phyloP scores from a whole-genome alignment of 108 stramenopile species.

The Poteriospumella lacustris region DNA sequence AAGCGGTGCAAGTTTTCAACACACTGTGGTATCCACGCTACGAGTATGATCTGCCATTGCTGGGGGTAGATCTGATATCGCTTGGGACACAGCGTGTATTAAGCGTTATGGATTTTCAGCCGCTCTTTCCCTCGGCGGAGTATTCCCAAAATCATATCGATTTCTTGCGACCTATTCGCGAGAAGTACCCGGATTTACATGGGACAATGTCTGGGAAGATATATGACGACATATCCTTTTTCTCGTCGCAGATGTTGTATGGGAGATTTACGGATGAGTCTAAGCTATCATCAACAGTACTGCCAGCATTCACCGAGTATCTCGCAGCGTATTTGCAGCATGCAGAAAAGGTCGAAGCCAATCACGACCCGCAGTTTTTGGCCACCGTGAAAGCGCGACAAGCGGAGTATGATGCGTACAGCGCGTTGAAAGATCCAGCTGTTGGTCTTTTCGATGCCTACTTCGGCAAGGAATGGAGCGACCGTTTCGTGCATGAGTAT shows the following conservation, averaged over 20 bases:
- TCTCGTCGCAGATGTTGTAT: constrained; percentile 84
- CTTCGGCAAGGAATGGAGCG: constrained; percentile 84
- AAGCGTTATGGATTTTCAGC: constrained; percentile 87
- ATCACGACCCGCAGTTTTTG: constrained; percentile 5
- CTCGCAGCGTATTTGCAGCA: constrained; percentile 63
- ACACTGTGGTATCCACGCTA: constrained; percentile 81
- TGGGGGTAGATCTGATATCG: constrained; percentile 80
- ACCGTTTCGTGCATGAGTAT: constrained; percentile 79
- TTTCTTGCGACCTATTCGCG: constrained; percentile 64
- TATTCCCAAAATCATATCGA: constrained; percentile 29
- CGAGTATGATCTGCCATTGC: constrained; percentile 79
- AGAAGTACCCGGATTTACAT: constrained; percentile 70
- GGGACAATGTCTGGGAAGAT: constrained; percentile 80
- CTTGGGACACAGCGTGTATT: constrained; percentile 84
- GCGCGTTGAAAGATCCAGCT: constrained; percentile 84
- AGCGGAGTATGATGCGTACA: constrained; percentile 83
- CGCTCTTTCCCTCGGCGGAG: constrained; percentile 67
- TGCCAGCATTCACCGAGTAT: constrained; percentile 78
- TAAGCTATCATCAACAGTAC: constrained; percentile 61
- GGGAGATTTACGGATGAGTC: constrained; percentile 74
- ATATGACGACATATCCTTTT: constrained; percentile 87
- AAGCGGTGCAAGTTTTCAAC: constrained; percentile 79
- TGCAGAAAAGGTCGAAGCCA: constrained; percentile 33
- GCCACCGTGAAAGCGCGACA: constrained; percentile 60
- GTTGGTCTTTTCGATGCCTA: constrained; percentile 83